These are phyloP conservation scores for Alternaria tenuissima DNA, from an alignment of 2,329 filamentous ascomycete genomes.

Conservation along the genomic window DNA sequence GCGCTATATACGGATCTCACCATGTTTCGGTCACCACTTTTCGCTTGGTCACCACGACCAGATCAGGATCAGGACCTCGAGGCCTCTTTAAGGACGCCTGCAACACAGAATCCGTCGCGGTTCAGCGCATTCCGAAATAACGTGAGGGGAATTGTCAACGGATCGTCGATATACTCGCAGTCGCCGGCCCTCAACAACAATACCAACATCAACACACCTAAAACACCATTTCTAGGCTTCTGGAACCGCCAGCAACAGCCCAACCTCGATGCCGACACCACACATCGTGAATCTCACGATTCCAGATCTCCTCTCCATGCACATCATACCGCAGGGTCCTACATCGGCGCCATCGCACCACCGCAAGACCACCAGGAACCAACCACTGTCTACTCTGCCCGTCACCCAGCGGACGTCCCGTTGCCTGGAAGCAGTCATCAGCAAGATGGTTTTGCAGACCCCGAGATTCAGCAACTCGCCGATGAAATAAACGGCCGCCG, in stretches of 20 bases:
- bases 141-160: slow-evolving; percentile 44
- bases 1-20: slow-evolving; percentile 20
- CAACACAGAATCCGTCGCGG: slow-evolving; percentile 28
- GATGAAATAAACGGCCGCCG: slow-evolving; percentile 54
- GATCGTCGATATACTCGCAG: slow-evolving; percentile 49
- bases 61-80: slow-evolving; percentile 39
- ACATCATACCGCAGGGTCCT: slow-evolving; percentile 49
- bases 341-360: slow-evolving; percentile 42
- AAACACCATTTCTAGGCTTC: slow-evolving; percentile 45
- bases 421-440: slow-evolving; percentile 18
- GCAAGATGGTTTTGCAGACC: slow-evolving; percentile 55
- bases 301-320: slow-evolving; percentile 41
- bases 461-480: slow-evolving; percentile 60
- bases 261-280: slow-evolving; percentile 32
- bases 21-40: slow-evolving; percentile 47
- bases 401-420: slow-evolving; percentile 46
- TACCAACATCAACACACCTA: slow-evolving; percentile 39
- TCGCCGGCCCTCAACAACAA: slow-evolving; percentile 39
- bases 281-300: slow-evolving; percentile 35
- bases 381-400: slow-evolving; percentile 29
- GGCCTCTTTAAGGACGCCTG: slow-evolving; percentile 23
- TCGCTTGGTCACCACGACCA: slow-evolving; percentile 44
- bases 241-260: slow-evolving; percentile 40
- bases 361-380: slow-evolving; percentile 33
- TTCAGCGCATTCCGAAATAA: slow-evolving; percentile 32